Percentiles rank a stretch among this genome's conserved stretches.
These are phyloP conservation scores for Phytopythium helicoides DNA, from an alignment of 352 stramenopile species.

Conservation along the genomic window DNA sequence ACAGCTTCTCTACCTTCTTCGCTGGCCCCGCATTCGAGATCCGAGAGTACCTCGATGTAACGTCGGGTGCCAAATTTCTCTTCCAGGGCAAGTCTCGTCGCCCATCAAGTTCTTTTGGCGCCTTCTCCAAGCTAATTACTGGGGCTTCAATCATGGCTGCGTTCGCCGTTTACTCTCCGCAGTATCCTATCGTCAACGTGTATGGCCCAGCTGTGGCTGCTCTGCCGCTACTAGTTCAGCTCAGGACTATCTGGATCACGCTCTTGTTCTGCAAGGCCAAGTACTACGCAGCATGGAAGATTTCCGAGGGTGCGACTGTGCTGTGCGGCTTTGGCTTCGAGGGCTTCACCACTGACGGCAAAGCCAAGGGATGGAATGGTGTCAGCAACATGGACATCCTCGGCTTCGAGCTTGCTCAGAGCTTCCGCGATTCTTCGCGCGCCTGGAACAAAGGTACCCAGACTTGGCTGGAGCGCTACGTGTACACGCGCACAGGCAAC, in stretches of 20 bases:
- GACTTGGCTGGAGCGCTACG: constrained; percentile 95
- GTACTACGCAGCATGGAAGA: constrained; percentile 97
- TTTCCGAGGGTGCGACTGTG: constrained; percentile 77
- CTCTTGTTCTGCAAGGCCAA: constrained; percentile 92
- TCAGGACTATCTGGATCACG: constrained; percentile 85
- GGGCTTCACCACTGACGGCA: constrained; percentile 88
- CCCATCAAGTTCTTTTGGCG: constrained; percentile 29
- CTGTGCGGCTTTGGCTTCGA: constrained; percentile 90
- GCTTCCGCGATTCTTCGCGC: constrained; percentile 85
- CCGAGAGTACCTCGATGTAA: constrained; percentile 88
- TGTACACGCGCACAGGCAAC: constrained; percentile 95
- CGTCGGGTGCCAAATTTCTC: constrained; percentile 59
- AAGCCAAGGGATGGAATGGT: constrained; percentile 89
- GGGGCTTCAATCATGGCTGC: constrained; percentile 54
- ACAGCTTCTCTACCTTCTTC: constrained; percentile 95
- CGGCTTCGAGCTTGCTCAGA: constrained; percentile 92
- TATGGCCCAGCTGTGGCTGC: constrained; percentile 38
- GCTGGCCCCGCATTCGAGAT: constrained; percentile 95
- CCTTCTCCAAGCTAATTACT: constrained; percentile 50
- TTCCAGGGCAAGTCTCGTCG: constrained; percentile 39
- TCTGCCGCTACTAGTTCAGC: constrained; percentile 53
- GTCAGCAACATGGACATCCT: constrained; percentile 97
- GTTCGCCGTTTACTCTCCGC: constrained; percentile 35
- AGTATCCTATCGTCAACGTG: constrained; percentile 53
- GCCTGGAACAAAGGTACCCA: constrained; percentile 98